Evolutionary conservation across 495 filamentous ascomycete genomes (phyloP), one percentile per base, ranked within the genome.

Genomic region (Tuber brumale): DNA sequence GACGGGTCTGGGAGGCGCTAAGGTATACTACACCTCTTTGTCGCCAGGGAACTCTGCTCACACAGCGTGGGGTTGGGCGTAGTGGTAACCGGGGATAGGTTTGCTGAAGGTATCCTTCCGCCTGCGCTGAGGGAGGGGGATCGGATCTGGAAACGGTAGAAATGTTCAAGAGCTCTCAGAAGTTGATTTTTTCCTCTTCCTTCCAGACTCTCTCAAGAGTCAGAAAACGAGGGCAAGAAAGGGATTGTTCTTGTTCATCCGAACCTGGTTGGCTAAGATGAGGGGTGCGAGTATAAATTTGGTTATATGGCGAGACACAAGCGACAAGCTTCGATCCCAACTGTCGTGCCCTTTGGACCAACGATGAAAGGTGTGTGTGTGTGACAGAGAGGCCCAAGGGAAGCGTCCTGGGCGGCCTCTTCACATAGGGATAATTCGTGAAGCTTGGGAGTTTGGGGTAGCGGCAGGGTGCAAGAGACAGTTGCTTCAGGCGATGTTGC

Each of bases 1-100:
- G 78, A 80, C 44, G 43, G 72, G 78, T 75, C 44, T 75, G 72
- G 72, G 42, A 72, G 70, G 42, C 73, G 73, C 76, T 80, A 79
- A 79, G 61, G 77, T 79, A 51, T 37, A 66, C 66, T 80, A 76
- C 75, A 46, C 78, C 76, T 76, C 78, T 80, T 80, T 80, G 78
- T 80, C 78, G 73, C 73, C 43, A 79, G 57, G 72, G 77, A 73
- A 78, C 71, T n/a, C 70, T 80, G 70, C 70, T 79, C 70, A 41
- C 42, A 75, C 79, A 79, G 57, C 61, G 78, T 73, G 41, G 72
- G 74, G 51, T n/a, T 75, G n/a, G 23, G 23, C 45, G 70, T 39
- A 70, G 37, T 23, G 37, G 72, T 48, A 69, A 77, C 66, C 31
- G 51, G 70, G 69, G 44, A 44, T 74, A 71, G 61, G 78, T 80